Percentiles rank a stretch among this genome's conserved stretches.
These are phyloP conservation scores for Phylloboletellus chloephorus DNA, from an alignment of 1,284 basidiomycete species.

Conservation along the genomic window DNA sequence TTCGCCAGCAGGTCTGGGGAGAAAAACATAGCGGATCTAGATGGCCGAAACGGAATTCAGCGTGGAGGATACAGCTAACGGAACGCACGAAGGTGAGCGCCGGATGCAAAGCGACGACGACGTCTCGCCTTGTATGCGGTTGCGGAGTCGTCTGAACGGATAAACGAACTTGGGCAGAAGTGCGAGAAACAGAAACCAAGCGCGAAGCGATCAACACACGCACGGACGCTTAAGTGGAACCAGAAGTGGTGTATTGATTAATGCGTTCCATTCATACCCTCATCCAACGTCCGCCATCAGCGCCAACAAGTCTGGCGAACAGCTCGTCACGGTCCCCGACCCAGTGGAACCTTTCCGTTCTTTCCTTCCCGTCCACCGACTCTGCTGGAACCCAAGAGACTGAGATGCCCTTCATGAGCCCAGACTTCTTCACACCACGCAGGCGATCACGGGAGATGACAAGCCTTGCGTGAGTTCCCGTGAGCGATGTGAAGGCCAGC, in stretches of 20 bases:
- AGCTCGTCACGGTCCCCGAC: conserved; percentile 59
- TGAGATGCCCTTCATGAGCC: conserved; percentile 48
- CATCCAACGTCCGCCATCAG: conserved; percentile 38
- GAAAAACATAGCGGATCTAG: conserved; percentile 58
- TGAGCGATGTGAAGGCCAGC: conserved; percentile 52
- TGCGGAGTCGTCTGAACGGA: conserved; percentile 3
- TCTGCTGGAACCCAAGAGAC: conserved; percentile 39
- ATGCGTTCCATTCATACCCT: conserved; percentile 24
- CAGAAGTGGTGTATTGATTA: conserved; percentile 10
- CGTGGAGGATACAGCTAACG: not conserved
- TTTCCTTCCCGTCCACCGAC: conserved; percentile 29
- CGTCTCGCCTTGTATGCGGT: conserved; percentile 7
- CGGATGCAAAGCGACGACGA: not conserved
- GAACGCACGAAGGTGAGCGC: conserved; percentile 3
- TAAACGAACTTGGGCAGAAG: conserved; percentile 11
- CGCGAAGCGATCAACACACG: conserved; percentile 16
- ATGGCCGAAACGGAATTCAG: not conserved
- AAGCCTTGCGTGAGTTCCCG: conserved; percentile 42
- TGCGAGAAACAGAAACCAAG: conserved; percentile 22
- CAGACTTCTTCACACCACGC: conserved; percentile 54
- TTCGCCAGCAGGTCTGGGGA: conserved; percentile 64
- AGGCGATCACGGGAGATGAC: conserved; percentile 43
- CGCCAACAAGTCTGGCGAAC: conserved; percentile 60
- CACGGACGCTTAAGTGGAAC: conserved; percentile 11
- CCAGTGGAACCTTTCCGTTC: conserved; percentile 54